These are phyloP conservation scores for Rasamsonia emersonii DNA, from an alignment of 2,329 filamentous ascomycete genomes.

Conservation along the genomic window DNA sequence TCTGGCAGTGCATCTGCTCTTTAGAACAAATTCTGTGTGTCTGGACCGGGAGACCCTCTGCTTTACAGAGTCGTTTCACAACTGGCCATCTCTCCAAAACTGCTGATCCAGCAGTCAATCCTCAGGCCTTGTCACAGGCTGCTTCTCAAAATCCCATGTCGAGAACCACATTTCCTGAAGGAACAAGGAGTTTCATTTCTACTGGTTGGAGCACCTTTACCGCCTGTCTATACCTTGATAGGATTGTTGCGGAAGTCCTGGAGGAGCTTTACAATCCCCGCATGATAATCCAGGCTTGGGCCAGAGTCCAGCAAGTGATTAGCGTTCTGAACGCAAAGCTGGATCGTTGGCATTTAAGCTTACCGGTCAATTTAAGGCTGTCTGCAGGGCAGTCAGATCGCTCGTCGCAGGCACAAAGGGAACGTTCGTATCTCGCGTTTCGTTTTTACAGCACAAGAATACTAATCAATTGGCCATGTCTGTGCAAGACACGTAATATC, in stretches of 20 bases:
- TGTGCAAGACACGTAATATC: slow-evolving; percentile 23
- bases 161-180: not conserved
- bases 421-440: slow-evolving; percentile 15
- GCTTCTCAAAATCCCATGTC: not conserved
- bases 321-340: slow-evolving; percentile 18
- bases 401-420: slow-evolving; percentile 1
- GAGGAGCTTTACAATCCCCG: slow-evolving; percentile 22
- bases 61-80: slow-evolving; percentile 19
- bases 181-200: not conserved
- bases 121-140: not conserved
- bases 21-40: slow-evolving; percentile 26
- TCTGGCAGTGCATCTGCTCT: slow-evolving; percentile 34
- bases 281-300: slow-evolving; percentile 23
- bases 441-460: slow-evolving; percentile 27
- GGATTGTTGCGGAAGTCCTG: slow-evolving; percentile 22
- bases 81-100: slow-evolving; percentile 22
- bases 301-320: slow-evolving; percentile 23
- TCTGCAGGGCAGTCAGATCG: not conserved
- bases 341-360: slow-evolving; percentile 22
- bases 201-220: slow-evolving; percentile 7
- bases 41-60: slow-evolving; percentile 30
- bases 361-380: slow-evolving; percentile 15
- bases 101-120: slow-evolving; percentile 15
- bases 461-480: slow-evolving; percentile 30
- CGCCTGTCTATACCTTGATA: slow-evolving; percentile 10